These are phyloP conservation scores for Venturia oleaginea DNA, from an alignment of 2,329 filamentous ascomycete genomes.

Conservation along the genomic window DNA sequence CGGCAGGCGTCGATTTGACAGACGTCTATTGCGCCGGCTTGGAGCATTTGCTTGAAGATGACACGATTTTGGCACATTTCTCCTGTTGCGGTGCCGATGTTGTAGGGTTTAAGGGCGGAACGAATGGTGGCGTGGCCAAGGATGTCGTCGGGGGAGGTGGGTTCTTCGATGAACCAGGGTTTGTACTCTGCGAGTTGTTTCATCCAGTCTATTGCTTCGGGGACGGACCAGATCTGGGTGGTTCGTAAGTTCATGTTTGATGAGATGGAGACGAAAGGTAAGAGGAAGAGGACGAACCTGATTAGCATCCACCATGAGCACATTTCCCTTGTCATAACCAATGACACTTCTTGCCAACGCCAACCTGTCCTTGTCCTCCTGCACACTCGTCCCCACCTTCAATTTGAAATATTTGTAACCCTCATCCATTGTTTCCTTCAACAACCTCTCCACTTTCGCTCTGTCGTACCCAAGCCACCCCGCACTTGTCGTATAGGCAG, in stretches of 20 bases:
- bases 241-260: not conserved
- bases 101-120: slow-evolving; percentile 64
- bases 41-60: slow-evolving; percentile 85
- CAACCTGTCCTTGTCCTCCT: slow-evolving; percentile 62
- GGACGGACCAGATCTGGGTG: slow-evolving; percentile 60
- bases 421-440: slow-evolving; percentile 63
- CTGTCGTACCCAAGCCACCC: slow-evolving; percentile 89
- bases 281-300: slow-evolving; percentile 46
- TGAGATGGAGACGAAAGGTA: not conserved
- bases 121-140: slow-evolving; percentile 79
- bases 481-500: slow-evolving; percentile 82
- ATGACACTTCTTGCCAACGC: slow-evolving; percentile 69
- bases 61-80: slow-evolving; percentile 96
- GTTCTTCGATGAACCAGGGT: slow-evolving; percentile 93
- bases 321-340: slow-evolving; percentile 71
- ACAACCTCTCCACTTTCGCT: slow-evolving; percentile 70
- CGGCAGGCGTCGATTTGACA: slow-evolving; percentile 88
- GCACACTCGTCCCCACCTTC: slow-evolving; percentile 70
- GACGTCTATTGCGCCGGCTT: slow-evolving; percentile 71
- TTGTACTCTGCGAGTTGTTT: slow-evolving; percentile 70
- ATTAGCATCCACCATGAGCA: slow-evolving; percentile 90
- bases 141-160: slow-evolving; percentile 81
- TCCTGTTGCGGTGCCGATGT: slow-evolving; percentile 79
- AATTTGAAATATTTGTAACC: slow-evolving; percentile 86
- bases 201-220: slow-evolving; percentile 84